Evolutionary conservation across 2,329 filamentous ascomycete species (phyloP).

Genomic region (Fonsecaea erecta): DNA sequence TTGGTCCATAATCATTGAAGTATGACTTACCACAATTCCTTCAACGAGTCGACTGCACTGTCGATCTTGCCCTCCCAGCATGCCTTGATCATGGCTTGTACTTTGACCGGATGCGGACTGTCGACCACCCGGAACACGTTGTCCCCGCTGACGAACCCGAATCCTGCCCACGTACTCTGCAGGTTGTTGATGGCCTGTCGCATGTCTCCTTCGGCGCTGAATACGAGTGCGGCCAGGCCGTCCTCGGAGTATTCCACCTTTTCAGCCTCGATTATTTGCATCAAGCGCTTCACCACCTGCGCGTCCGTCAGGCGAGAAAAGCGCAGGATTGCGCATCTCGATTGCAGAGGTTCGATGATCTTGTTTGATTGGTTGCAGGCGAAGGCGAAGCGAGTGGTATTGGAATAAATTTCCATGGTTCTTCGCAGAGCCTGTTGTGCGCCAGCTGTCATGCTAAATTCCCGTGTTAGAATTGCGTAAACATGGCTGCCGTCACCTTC

Average conservation of each 20-base stretch:
- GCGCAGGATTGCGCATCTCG: constrained; percentile 90
- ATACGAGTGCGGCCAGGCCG: constrained; percentile 92
- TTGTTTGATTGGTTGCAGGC: constrained; percentile 99
- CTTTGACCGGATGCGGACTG: constrained; percentile 94
- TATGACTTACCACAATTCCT: constrained; percentile 77
- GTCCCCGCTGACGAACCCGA: constrained; percentile 95
- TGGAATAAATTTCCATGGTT: constrained; percentile 98
- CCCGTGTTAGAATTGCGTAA: constrained; percentile 21
- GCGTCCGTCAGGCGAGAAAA: constrained; percentile 91
- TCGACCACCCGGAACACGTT: constrained; percentile 99
- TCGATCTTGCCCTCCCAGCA: constrained; percentile 93
- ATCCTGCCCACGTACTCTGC: constrained; percentile 89
- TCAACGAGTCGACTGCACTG: constrained; percentile 79
- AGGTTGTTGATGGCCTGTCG: constrained; percentile 98
- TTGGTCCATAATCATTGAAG: neutral
- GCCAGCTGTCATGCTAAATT: constrained; percentile 82
- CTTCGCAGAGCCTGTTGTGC: constrained; percentile 92
- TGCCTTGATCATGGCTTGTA: constrained; percentile 97
- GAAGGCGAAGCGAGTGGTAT: constrained; percentile 95
- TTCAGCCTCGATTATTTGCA: constrained; percentile 93
- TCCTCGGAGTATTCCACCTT: constrained; percentile 90
- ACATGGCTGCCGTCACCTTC: constrained; percentile 7
- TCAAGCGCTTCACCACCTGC: constrained; percentile 85
- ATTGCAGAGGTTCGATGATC: constrained; percentile 98
- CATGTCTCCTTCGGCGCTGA: constrained; percentile 98